phyloP scores from a whole-genome alignment of 352 stramenopile genomes.

The Thraustochytrium striatum region DNA sequence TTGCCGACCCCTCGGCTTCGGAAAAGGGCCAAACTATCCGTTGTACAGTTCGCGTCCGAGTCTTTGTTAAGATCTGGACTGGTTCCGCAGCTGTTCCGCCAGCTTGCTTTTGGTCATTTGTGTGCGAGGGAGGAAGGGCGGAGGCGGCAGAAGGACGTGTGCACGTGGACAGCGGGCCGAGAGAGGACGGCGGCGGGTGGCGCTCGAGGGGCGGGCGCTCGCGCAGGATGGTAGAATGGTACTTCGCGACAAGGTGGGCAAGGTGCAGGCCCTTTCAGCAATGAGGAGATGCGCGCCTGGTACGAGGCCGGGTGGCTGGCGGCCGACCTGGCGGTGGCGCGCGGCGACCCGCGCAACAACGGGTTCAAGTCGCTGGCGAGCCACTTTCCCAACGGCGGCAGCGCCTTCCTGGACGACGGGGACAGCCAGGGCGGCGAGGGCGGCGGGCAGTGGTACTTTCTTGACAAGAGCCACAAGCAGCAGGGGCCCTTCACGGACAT shows the following conservation, averaged over 20 bases:
- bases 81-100: too few species aligned
- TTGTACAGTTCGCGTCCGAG: too few species aligned
- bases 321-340: slow-evolving; percentile 29
- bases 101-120: too few species aligned
- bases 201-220: too few species aligned
- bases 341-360: slow-evolving; percentile 20
- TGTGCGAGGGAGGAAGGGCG: too few species aligned
- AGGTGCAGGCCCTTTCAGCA: slow-evolving; percentile 43
- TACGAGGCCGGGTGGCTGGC: slow-evolving; percentile 44
- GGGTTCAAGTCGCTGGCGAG: slow-evolving; percentile 23
- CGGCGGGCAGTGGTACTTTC: slow-evolving; percentile 43
- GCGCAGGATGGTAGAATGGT: too few species aligned
- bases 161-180: too few species aligned
- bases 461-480: slow-evolving; percentile 37
- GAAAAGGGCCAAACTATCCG: too few species aligned
- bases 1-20: too few species aligned
- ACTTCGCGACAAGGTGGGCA: slow-evolving; percentile 44
- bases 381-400: slow-evolving; percentile 27
- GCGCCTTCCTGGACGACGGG: slow-evolving; percentile 11
- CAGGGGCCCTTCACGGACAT: slow-evolving; percentile 48
- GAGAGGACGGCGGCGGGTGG: too few species aligned
- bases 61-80: too few species aligned
- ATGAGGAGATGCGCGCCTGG: slow-evolving; percentile 45
- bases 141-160: too few species aligned
- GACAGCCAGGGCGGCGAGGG: neutral